Evolutionary conservation across 176 grass and related monocot species (phyloP), one percentile per base, ranked within the genome.

Genomic region (Bolboschoenus planiculmis): DNA sequence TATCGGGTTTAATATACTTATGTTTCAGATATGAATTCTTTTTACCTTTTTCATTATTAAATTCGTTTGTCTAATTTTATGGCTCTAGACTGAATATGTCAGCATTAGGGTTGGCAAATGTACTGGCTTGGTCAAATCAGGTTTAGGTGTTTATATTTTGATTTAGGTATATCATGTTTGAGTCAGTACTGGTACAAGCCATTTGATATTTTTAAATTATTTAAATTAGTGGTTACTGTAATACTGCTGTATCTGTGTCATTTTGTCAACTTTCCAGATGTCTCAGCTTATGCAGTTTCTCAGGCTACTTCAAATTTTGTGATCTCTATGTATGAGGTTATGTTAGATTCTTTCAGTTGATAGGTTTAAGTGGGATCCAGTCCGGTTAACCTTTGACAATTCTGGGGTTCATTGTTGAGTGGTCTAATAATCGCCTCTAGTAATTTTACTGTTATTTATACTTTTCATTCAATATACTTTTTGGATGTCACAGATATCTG

Each of bases 401-500:
- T 73, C 10, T 4, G 40, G 60, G 67, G 39, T 73, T 5, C 40
- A 46, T 72, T 46, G 68, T 73, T 42, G 16, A 56, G 9, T 46
- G 7, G 6, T 59, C 10, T 37, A 20, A 88, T 76, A 39, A 86
- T 33, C 10, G 40, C 9, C 23, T 70, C 83, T 54, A 72, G 70
- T 86, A 81, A 26, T 9, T 59, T 24, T 44, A 74, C n/a, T 76
- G 64, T 31, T 30, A 43, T 80, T 71, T 83, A 59, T 24, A 36
- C 55, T 72, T 78, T n/a, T 46, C 44, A 58, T 88, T 88, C 23
- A 87, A 23, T 85, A 83, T 65, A 70, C 24, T 33, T 11, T 81
- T 82, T 81, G 67, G 18, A 42, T 64, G 59, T 46, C 39, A 91
- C 89, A 98, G 95, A 84, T 98, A 94, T 91, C 88, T 98, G 62